Percentiles rank a stretch among this genome's conserved stretches.
These are phyloP conservation scores for Tarenaya hassleriana DNA, from an alignment of 345 rosid species.

Conservation along the genomic window DNA sequence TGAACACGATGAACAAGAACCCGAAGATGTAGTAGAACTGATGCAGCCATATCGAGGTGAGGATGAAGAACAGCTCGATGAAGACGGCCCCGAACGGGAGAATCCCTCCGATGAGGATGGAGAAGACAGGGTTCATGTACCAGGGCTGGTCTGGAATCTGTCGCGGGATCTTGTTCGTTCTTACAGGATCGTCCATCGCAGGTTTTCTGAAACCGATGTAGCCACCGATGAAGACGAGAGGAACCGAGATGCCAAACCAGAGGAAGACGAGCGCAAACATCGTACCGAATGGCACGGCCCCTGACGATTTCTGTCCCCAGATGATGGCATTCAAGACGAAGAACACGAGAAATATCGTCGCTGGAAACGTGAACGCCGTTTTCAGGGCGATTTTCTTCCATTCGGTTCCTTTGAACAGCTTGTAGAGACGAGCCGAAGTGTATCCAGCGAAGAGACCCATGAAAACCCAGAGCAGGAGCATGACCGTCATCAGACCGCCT, in stretches of 20 bases:
- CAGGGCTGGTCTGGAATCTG: constrained; percentile 78
- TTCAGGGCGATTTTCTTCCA: constrained; percentile 77
- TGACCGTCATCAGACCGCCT: constrained; percentile 83
- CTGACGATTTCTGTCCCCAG: constrained; percentile 94
- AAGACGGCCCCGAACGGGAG: constrained; percentile 96
- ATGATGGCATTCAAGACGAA: constrained; percentile 75
- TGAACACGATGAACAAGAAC: constrained; percentile 77
- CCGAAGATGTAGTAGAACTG: constrained; percentile 95
- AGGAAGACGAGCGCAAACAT: constrained; percentile 76
- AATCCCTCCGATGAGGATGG: constrained; percentile 79
- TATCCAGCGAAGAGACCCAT: constrained; percentile 91
- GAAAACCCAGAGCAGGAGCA: constrained; percentile 89
- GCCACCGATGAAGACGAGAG: constrained; percentile 69
- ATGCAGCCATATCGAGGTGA: constrained; percentile 84
- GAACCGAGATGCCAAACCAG: constrained; percentile 95
- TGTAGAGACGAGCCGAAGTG: constrained; percentile 67
- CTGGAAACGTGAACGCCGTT: constrained; percentile 78
- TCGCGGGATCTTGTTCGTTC: constrained; percentile 85
- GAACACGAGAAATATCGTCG: constrained; percentile 51
- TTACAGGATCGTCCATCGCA: constrained; percentile 70
- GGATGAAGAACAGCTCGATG: constrained; percentile 89
- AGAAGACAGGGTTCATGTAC: constrained; percentile 84
- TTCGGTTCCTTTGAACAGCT: constrained; percentile 74
- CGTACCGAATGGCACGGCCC: constrained; percentile 92
- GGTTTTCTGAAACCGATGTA: constrained; percentile 73